A percentile compares a stretch with the other conserved stretches of the same genome.
Evolutionary conservation across 257 asterid species (phyloP).

Genomic region (Verbena officinalis): DNA sequence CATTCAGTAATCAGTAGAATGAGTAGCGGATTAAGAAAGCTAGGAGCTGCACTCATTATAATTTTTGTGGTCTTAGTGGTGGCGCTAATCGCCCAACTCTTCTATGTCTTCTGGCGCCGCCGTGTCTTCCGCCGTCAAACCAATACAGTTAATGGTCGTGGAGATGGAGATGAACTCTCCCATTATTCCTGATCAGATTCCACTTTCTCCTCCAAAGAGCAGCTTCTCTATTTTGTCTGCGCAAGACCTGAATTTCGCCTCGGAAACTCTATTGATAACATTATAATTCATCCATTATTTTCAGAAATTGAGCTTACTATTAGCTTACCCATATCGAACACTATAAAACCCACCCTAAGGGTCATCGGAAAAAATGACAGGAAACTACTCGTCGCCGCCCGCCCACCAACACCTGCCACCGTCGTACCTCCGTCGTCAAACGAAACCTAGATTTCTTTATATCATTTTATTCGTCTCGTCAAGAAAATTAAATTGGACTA

Average conservation of each 20-base stretch:
- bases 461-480: no score
- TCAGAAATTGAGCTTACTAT: no score
- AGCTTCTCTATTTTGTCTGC: slow-evolving; percentile 56
- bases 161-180: slow-evolving; percentile 22
- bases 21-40: slow-evolving; percentile 42
- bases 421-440: no score
- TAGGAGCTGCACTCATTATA: slow-evolving; percentile 45
- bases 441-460: no score
- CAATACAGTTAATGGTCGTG: neutral
- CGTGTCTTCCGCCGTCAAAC: slow-evolving; percentile 47
- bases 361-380: no score
- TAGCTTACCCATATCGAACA: no score
- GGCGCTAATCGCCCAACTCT: slow-evolving; percentile 45
- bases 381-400: no score
- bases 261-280: slow-evolving; percentile 29
- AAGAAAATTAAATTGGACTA: no score
- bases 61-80: slow-evolving; percentile 47
- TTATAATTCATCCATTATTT: no score
- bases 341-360: no score
- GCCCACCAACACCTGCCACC: no score
- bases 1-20: neutral
- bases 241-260: slow-evolving; percentile 34
- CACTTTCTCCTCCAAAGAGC: slow-evolving; percentile 45
- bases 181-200: slow-evolving; percentile 35
- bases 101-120: slow-evolving; percentile 63